phyloP scores from a whole-genome alignment of 129 eudicot genomes.

The Glebionis coronaria region DNA sequence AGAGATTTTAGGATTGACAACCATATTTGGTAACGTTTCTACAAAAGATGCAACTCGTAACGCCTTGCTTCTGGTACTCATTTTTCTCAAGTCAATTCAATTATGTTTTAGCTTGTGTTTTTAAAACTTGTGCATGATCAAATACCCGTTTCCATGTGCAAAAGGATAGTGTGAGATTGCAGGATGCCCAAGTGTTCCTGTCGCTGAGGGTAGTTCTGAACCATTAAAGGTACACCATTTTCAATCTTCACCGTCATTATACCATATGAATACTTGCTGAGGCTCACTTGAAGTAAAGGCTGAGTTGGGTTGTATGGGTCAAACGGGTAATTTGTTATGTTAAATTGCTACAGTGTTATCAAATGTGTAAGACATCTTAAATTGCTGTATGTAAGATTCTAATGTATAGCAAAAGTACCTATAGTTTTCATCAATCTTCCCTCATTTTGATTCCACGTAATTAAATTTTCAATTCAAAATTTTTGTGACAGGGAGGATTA shows the following conservation, averaged over 20 bases:
- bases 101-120: constrained; percentile 9
- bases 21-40: constrained; percentile 76
- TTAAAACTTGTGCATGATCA: constrained; percentile 43
- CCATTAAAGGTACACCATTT: constrained; percentile 67
- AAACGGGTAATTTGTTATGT: too few species aligned
- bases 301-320: too few species aligned
- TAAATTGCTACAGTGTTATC: neutral
- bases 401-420: neutral
- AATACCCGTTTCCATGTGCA: constrained; percentile 40
- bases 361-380: neutral
- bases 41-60: constrained; percentile 82
- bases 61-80: constrained; percentile 78
- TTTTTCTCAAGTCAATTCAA: constrained; percentile 9
- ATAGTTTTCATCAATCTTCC: neutral
- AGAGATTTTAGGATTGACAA: constrained; percentile 75
- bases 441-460: neutral
- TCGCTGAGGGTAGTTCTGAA: constrained; percentile 76
- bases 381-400: neutral
- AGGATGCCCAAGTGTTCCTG: constrained; percentile 77
- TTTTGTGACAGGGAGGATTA: constrained; percentile 53
- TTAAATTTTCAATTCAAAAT: neutral
- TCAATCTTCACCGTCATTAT: neutral
- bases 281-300: too few species aligned
- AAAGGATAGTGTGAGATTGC: constrained; percentile 99
- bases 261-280: too few species aligned